These are phyloP conservation scores for Annulohypoxylon truncatum DNA, from an alignment of 2,329 filamentous ascomycete species.

Conservation along the genomic window DNA sequence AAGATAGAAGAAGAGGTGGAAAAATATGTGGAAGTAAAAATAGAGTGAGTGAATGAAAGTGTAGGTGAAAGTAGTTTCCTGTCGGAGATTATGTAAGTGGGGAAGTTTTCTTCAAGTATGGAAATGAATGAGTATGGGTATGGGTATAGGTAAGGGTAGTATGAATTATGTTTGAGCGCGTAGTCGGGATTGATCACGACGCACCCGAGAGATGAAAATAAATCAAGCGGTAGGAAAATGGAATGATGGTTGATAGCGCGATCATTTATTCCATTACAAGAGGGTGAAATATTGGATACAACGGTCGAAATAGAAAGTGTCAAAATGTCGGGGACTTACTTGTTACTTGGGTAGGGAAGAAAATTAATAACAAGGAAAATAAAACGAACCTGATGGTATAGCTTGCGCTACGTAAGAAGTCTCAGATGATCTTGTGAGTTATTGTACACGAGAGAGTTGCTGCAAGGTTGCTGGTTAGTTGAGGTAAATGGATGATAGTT, in stretches of 20 bases:
- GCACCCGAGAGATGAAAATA: neutral
- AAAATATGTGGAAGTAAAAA: conserved; percentile 29
- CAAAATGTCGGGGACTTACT: conserved; percentile 4
- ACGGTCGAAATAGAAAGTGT: conserved; percentile 15
- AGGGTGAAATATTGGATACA: neutral
- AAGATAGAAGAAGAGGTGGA: conserved; percentile 6
- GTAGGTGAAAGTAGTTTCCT: conserved; percentile 43
- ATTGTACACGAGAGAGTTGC: neutral
- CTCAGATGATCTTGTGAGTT: neutral
- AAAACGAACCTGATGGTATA: neutral
- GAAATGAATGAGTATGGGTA: conserved; percentile 10
- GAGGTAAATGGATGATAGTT: neutral
- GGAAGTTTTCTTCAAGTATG: conserved; percentile 34
- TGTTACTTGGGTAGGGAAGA: conserved; percentile 9
- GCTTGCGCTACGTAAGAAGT: neutral
- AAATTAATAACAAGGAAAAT: conserved; percentile 14
- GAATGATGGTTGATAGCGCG: neutral
- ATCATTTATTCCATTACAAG: neutral
- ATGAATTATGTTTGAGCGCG: conserved; percentile 4
- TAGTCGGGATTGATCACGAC: conserved; percentile 13
- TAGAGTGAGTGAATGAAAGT: conserved; percentile 17
- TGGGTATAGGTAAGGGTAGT: conserved; percentile 9
- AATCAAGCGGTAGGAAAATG: neutral
- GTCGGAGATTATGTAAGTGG: conserved; percentile 53
- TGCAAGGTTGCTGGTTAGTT: conserved; percentile 14